Evolutionary conservation across 805 yeast genomes (phyloP), one percentile per base, ranked within the genome.

Genomic region (Wickerhamiella occidentalis): DNA sequence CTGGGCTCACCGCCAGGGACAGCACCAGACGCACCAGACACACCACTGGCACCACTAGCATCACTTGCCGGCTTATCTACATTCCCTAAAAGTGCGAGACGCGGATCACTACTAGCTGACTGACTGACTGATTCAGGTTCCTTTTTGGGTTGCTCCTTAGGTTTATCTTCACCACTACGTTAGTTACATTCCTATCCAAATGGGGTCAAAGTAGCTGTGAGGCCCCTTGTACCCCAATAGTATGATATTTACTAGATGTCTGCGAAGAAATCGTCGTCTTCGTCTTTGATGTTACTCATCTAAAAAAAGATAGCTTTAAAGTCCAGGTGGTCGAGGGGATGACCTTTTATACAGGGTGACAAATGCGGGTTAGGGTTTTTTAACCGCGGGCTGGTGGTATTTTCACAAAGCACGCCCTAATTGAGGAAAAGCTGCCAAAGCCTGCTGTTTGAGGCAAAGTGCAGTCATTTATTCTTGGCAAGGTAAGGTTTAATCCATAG

Each of bases 241-340:
- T 30, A 18, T 21, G 41, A 56, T 59, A 62, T 64, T 48, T 60
- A 68, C 68, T 88, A 88, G 68, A 88, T 85, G 65, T 88, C 96
- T 68, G 87, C 94, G 67, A 88, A 88, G 65, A 84, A 80, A 60
- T 85, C 90, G 65, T 87, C 96, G 68, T 88, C 96, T 69, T 87
- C 96, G 68, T 86, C 95, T 53, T 45, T 35, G 26, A 30, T 18
- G 19, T 37, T 45, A 40, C 48, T 45, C 48, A 45, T 45, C 26
- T 28, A 13, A 15, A 26, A n/a, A 17, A 17, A 33, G 33, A 3
- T 29, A 29, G 6, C 33, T 33, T 33, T 18, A 33, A 33, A 23
- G 8, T 8, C 26, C 7, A 6, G 26, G 26, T 5, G 26, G 5
- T 5, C 7, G 19, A 33, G 19, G 38, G 38, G 21, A 19, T 33